Evolutionary conservation across 805 yeast species (phyloP), one percentile per base, ranked within the genome.

Genomic region (Starmera amethionina): DNA sequence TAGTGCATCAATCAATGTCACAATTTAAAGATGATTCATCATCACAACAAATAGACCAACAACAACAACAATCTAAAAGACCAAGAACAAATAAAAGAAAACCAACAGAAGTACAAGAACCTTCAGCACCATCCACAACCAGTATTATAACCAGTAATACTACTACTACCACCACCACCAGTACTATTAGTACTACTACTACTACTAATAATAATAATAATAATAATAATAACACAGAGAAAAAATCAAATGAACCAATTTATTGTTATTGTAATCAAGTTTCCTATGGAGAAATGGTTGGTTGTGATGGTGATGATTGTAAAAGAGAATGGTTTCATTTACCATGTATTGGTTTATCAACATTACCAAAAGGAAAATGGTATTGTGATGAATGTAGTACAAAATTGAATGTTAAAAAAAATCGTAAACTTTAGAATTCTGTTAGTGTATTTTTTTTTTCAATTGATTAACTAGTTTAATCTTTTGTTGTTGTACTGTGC

Each of bases 251-350:
- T 18, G 97, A 89, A 54, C 95, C 95, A 1, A 75, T 88, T 2
- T 90, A 90, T 59, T 93, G 98, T 61, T 89, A 90, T 64, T 93
- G 98, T 64, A 86, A 88, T 58, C 96, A 89, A 58, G 95, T 89
- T 1, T 90, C 97, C 5, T 93, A 84, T 57, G 98, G 98, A 15
- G 97, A 93, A 55, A 93, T 93, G 98, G 97, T 93, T 44, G 98
- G 95, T 2, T 93, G 98, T 64, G 98, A 93, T 55, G 97, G 96
- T 11, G 89, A 85, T 30, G 77, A 80, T 43, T 90, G 97, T 65
- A 79, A 79, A 57, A 70, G 87, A 40, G 97, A 89, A 60, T 89
- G 97, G 97, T 89, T 89, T 64, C 97, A 89, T 65, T 67, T 90
- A 49, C 94, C 94, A 14, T 89, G 97, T 62, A 83, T 86, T 34